Conservation (phyloP, 768 basidiomycete species). For the Suillus tomentosus region DNA sequence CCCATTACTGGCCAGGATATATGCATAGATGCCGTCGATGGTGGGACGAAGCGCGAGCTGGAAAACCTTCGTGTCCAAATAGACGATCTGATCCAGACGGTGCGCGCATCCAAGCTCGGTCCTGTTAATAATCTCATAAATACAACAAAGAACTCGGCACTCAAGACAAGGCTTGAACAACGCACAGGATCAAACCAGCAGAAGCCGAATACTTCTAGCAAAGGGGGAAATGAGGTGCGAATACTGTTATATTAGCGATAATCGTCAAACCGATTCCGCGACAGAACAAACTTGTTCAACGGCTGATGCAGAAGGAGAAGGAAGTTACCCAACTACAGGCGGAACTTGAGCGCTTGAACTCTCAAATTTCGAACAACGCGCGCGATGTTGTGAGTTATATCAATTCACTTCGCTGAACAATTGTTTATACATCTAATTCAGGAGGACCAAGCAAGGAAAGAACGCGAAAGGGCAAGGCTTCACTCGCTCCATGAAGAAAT, state of each 20-base stretch:
- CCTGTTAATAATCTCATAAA: slow-evolving; percentile 28
- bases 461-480: slow-evolving; percentile 75
- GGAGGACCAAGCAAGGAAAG: slow-evolving; percentile 76
- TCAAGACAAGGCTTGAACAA: slow-evolving; percentile 6
- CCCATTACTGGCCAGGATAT: slow-evolving; percentile 65
- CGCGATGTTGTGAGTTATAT: slow-evolving; percentile 58
- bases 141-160: not conserved
- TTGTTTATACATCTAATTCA: slow-evolving; percentile 26
- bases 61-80: slow-evolving; percentile 58
- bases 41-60: slow-evolving; percentile 58
- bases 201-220: slow-evolving; percentile 44
- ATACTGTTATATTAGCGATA: not conserved
- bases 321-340: slow-evolving; percentile 73
- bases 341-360: slow-evolving; percentile 66
- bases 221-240: slow-evolving; percentile 58
- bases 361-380: slow-evolving; percentile 55
- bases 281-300: slow-evolving; percentile 79
- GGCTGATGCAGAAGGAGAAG: slow-evolving; percentile 83
- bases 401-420: not conserved
- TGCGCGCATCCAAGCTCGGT: slow-evolving; percentile 26
- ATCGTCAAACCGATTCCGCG: not conserved
- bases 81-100: slow-evolving; percentile 67
- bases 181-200: slow-evolving; percentile 18
- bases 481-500: slow-evolving; percentile 76
- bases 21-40: slow-evolving; percentile 45